Evolutionary conservation across 1,284 basidiomycete genomes (phyloP).

Genomic region (Cutaneotrichosporon mucoides): DNA sequence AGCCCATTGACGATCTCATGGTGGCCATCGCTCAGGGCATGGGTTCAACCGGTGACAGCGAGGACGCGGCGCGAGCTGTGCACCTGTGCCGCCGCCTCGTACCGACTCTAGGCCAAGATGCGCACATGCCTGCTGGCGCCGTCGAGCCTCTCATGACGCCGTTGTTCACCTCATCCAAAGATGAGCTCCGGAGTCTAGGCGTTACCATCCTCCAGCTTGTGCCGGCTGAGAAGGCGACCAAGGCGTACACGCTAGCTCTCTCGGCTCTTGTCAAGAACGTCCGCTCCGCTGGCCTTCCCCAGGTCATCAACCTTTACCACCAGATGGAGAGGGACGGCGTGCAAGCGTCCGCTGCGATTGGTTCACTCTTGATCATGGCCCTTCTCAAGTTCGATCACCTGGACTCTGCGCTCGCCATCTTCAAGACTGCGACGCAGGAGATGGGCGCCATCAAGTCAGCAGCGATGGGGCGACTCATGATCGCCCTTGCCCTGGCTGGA

Average conservation of each 20-base stretch:
- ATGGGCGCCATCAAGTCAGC: constrained; percentile 19
- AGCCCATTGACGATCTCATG: constrained; percentile 17
- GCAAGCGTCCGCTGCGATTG: constrained; percentile 12
- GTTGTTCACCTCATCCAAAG: constrained; percentile 19
- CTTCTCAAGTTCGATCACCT: constrained; percentile 24
- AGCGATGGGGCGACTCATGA: constrained; percentile 32
- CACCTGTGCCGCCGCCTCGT: constrained; percentile 20
- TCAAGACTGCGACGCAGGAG: constrained; percentile 16
- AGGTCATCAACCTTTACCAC: constrained; percentile 25
- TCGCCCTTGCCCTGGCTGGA: constrained; percentile 20
- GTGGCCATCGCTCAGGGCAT: constrained; percentile 28
- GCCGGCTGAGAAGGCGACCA: neutral
- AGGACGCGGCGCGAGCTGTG: constrained; percentile 31
- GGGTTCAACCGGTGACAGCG: constrained; percentile 9
- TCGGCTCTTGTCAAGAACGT: constrained; percentile 14
- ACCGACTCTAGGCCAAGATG: constrained; percentile 1
- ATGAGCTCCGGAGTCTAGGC: constrained; percentile 12
- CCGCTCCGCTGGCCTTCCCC: constrained; percentile 13
- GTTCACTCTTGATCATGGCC: constrained; percentile 19
- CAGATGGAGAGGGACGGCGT: constrained; percentile 22
- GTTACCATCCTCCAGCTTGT: constrained; percentile 9
- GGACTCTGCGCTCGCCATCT: constrained; percentile 21
- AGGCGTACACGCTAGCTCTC: constrained; percentile 21
- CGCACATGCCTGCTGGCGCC: constrained; percentile 1
- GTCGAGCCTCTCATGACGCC: constrained; percentile 16